Base-by-base conservation (phyloP, 768 basidiomycete species). In the Filobasidium floriforme region DNA sequence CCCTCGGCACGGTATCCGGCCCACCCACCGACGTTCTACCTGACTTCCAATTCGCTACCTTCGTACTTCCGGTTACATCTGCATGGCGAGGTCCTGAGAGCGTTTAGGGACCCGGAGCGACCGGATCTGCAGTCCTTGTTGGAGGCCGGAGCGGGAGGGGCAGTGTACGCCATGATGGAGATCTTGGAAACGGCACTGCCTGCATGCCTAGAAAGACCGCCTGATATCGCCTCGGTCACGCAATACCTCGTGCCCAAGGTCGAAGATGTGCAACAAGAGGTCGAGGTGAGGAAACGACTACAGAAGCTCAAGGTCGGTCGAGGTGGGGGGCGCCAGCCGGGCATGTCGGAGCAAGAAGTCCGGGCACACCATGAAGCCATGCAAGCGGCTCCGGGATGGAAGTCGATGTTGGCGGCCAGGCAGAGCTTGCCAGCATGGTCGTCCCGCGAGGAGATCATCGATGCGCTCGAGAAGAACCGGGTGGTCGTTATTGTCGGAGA, bases 401-500 rank as follows among this genome's bases (percentile, higher is more conserved):
- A 73, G 44, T 79, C 82, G 64, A 83, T 93, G 72, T 73, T 88
- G 26, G 75, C 80, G 37, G 79, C 77, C 19, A 82, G 92, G 67
- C 76, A 80, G 71, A 83, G 81, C 63, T 81, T 96, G 19, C 93
- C 93, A 12, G 90, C 91, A 1, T 94, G 88, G 79, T 74, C 82
- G 26, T 84, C 85, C 12, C 83, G 83, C 72, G 82, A 85, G 24
- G 80, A 83, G 15, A 89, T 96, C 70, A 77, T 92, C 57, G 63
- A 80, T 15, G 73, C 82, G 24, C 79, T 96, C 10, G 81, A 84
- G 43, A 78, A 73, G 11, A 85, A 85, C 70, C 81, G 86, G 59
- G 89, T 88, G 2, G 83, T 92, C 0, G 84, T 97, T 0, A 87
- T 96, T 0, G 88, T 93, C 5, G 93, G 93, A 52, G 92, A 94